Evolutionary conservation across 306 rosid genomes (phyloP), one percentile per base, ranked within the genome.

Genomic region (Medicago arabica): DNA sequence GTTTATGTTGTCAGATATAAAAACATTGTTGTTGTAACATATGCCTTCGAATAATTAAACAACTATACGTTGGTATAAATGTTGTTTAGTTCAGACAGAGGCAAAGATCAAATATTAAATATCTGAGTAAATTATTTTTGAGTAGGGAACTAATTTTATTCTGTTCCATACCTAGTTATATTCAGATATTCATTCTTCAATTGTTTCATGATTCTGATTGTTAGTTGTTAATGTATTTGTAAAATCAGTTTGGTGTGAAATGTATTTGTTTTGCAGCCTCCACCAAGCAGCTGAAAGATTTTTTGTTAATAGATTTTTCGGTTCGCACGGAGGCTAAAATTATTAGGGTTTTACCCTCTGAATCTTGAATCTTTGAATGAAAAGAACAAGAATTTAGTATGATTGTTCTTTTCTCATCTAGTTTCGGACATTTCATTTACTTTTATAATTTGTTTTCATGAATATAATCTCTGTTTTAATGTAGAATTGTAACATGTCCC

Each of bases 81-180:
- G 3, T 12, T 55, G 71, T 77, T 46, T 57, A 55, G 85, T 6
- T 66, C 85, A 82, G 85, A 82, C 70, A 75, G 72, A 72, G 85
- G 85, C 85, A 6, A 9, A 82, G 2, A 82, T 65, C 25, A 46
- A 81, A 8, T 51, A 17, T 61, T 21, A 7, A 43, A 38, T 47
- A 58, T 59, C 21, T 17, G 75, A 78, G 51, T 67, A 8, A 0
- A 43, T 82, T 67, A n/a, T n/a, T 78, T 78, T 18, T 74, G 66
- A 77, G 79, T 40, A 34, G 16, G 83, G 76, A 54, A 11, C 19
- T 13, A 41, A 12, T 6, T 46, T 8, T 6, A 63, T 14, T 59
- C 4, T 11, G 72, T 65, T 83, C 71, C 75, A 62, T 81, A 55
- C 72, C 71, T 70, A 66, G 69, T 67, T 50, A 0, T 69, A 59